phyloP scores from a whole-genome alignment of 2,329 filamentous ascomycete genomes.

The Apiospora pterosperma region DNA sequence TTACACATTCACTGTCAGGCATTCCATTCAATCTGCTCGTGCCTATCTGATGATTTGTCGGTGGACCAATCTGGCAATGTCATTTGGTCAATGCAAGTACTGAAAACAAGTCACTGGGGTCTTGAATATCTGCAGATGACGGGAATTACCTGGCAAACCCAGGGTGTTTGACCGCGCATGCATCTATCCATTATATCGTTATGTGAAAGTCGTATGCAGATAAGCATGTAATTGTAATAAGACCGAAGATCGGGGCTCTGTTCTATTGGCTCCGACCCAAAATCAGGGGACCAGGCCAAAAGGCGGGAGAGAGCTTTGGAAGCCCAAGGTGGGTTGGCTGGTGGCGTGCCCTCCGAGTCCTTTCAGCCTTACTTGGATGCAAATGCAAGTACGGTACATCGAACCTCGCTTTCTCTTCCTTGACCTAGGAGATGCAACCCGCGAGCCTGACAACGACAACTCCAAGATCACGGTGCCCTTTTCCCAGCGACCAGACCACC shows the following conservation, averaged over 20 bases:
- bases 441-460: background rate
- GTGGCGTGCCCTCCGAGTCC: background rate
- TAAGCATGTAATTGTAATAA: background rate
- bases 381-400: conserved; percentile 1
- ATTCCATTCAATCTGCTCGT: background rate
- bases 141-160: background rate
- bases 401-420: background rate
- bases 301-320: background rate
- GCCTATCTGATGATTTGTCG: background rate
- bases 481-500: background rate
- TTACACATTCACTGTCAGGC: background rate
- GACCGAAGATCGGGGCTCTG: background rate
- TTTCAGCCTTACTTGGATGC: background rate
- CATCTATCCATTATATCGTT: background rate
- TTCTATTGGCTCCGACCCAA: background rate
- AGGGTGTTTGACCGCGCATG: too few relatives aligned
- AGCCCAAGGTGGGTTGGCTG: background rate
- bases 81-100: background rate
- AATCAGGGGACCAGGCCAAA: background rate
- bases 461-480: background rate
- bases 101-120: background rate
- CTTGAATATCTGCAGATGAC: background rate
- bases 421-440: background rate
- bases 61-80: background rate
- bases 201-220: background rate